Percentiles rank a stretch among this genome's conserved stretches.
Conservation (phyloP, 768 basidiomycete species). For the Glaciozyma antarctica region DNA sequence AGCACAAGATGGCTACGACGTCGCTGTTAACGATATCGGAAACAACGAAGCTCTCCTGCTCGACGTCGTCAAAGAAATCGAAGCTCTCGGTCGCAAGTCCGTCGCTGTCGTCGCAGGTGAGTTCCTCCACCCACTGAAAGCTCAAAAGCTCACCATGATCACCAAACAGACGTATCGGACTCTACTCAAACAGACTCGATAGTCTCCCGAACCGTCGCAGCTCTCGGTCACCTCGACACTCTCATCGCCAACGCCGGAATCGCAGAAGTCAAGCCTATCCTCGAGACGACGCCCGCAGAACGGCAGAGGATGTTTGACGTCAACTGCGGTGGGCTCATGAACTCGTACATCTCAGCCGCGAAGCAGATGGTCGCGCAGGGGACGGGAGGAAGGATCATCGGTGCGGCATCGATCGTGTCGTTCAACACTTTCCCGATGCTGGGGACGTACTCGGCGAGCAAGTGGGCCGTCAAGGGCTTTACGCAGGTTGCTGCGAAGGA, state of each 20-base stretch:
- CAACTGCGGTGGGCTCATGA: constrained; percentile 2
- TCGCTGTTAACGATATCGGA: constrained; percentile 24
- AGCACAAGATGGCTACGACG: constrained; percentile 20
- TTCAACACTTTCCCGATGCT: constrained; percentile 18
- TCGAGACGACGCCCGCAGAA: constrained; percentile 11
- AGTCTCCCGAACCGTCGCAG: constrained; percentile 13
- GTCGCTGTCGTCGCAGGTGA: constrained; percentile 11
- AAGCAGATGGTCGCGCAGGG: constrained; percentile 25
- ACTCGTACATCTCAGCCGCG: constrained; percentile 17
- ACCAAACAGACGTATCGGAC: not conserved
- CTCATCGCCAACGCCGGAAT: constrained; percentile 25
- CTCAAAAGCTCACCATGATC: not conserved
- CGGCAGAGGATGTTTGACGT: constrained; percentile 21
- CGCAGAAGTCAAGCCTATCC: constrained; percentile 11
- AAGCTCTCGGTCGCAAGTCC: constrained; percentile 13
- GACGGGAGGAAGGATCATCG: constrained; percentile 12
- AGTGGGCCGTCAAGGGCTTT: constrained; percentile 20
- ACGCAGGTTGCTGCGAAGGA: constrained; percentile 24
- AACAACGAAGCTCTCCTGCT: constrained; percentile 6
- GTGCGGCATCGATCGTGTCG: constrained; percentile 21
- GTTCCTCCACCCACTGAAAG: not conserved
- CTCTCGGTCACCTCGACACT: constrained; percentile 15
- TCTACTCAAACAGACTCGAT: constrained; percentile 14
- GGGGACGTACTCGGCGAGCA: constrained; percentile 19
- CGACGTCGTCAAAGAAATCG: constrained; percentile 18